Percentiles rank a stretch among this genome's conserved stretches.
Evolutionary conservation across 495 filamentous ascomycete species (phyloP).

Genomic region (Penicillium roqueforti): DNA sequence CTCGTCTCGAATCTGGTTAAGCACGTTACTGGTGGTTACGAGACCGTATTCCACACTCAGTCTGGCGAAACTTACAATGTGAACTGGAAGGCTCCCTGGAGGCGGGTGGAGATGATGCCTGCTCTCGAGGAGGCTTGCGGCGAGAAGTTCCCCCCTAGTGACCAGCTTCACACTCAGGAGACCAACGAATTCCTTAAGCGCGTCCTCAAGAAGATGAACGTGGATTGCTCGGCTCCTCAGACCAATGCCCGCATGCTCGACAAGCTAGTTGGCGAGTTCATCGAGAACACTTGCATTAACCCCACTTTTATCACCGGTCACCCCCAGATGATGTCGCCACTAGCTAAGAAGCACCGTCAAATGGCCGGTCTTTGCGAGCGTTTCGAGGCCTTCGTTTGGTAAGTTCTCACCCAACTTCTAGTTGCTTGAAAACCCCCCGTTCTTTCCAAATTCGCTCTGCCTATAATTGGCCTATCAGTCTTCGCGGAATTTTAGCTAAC

Average conservation of each 20-base stretch:
- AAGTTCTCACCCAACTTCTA: slow-evolving; percentile 80
- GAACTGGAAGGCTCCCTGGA: slow-evolving; percentile 96
- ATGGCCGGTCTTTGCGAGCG: slow-evolving; percentile 86
- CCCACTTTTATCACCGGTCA: slow-evolving; percentile 94
- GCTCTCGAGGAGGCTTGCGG: slow-evolving; percentile 84
- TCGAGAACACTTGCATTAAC: slow-evolving; percentile 89
- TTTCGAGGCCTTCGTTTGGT: slow-evolving; percentile 88
- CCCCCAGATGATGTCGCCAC: slow-evolving; percentile 95
- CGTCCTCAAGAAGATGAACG: slow-evolving; percentile 79
- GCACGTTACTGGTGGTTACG: slow-evolving; percentile 76
- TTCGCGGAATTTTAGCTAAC: background rate
- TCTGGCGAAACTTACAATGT: slow-evolving; percentile 79
- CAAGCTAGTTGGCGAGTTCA: slow-evolving; percentile 93
- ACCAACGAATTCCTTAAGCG: slow-evolving; percentile 81
- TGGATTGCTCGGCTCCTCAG: slow-evolving; percentile 83
- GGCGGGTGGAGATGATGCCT: slow-evolving; percentile 93
- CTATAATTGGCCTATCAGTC: background rate
- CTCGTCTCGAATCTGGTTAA: slow-evolving; percentile 91
- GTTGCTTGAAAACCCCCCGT: background rate
- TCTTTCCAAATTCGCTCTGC: background rate
- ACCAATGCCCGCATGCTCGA: slow-evolving; percentile 98
- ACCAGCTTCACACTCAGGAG: slow-evolving; percentile 84
- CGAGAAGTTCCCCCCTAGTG: slow-evolving; percentile 86
- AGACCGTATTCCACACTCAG: slow-evolving; percentile 78
- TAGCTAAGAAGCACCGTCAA: slow-evolving; percentile 89